Evolutionary conservation across 2,329 filamentous ascomycete species (phyloP).

Genomic region (Colletotrichum sp.): DNA sequence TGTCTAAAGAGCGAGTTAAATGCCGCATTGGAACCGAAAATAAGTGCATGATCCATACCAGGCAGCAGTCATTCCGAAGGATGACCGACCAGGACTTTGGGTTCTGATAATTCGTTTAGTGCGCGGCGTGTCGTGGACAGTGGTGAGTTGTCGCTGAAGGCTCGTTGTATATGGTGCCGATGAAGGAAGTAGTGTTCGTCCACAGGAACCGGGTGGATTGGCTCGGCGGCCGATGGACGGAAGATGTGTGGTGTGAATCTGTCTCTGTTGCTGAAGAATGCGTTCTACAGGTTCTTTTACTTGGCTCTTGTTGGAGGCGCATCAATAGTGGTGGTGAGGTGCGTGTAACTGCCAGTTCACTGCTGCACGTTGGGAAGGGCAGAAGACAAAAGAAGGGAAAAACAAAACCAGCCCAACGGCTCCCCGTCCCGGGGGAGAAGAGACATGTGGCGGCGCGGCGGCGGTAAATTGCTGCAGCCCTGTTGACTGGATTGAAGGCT

Average conservation of each 20-base stretch:
- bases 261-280: not conserved
- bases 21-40: not conserved
- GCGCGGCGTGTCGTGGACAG: not conserved
- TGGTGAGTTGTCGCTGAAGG: not conserved
- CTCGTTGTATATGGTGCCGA: not conserved
- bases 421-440: not conserved
- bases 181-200: not conserved
- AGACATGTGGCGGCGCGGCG: not conserved
- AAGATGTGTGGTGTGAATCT: not conserved
- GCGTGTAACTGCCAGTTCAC: not conserved
- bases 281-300: not conserved
- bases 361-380: not conserved
- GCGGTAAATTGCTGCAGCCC: slow-evolving; percentile 2
- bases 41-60: not conserved
- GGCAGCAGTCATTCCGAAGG: not conserved
- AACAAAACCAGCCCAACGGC: not conserved
- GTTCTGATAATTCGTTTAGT: not conserved
- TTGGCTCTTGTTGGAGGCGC: not conserved
- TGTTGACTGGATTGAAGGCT: not conserved
- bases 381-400: not conserved
- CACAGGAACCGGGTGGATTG: not conserved
- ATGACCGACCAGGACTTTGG: not conserved
- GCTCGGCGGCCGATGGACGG: not conserved
- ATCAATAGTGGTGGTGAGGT: not conserved
- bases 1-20: not conserved